Evolutionary conservation across 108 stramenopile genomes (phyloP), one percentile per base, ranked within the genome.

Genomic region (Nitzschia sp.): DNA sequence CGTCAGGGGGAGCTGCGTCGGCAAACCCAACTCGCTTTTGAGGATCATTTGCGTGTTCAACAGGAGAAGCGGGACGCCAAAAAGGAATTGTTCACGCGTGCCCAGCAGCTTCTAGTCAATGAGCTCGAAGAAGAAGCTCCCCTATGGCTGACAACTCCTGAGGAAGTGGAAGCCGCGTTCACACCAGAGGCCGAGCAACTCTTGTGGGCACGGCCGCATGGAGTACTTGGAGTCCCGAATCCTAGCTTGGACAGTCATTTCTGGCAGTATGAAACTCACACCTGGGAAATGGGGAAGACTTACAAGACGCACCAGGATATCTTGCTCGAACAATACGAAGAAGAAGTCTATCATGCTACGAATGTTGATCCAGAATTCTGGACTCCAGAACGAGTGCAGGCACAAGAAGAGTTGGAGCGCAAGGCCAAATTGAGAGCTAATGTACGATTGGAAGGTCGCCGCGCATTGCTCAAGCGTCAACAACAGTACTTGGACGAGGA

Each of bases 131-230:
- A 73, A 13, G 93, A 89, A 73, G 80, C 85, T 45, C 81, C 54
- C 23, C 53, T 86, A 38, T 94, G 93, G 93, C 46, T 94, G 53
- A 89, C 93, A 5, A 88, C 80, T 22, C 57, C 74, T 2, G 90
- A 90, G 58, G 93, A 94, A 80, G 90, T 94, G 0, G 90, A 94
- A 56, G 83, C 80, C 46, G 86, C 86, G 9, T 80, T 94, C 65
- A 76, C 81, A 31, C 74, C 74, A 17, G 74, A 78, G 21, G 85
- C 84, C 38, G 67, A 78, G 30, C 93, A 94, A 58, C 41, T 74
- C 41, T 72, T 94, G 41, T 94, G 93, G 93, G 58, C 79, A 2
- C 50, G 81, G 15, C 86, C 88, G 0, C 78, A 80, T 46, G 80
- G 86, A 2, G 74, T 86, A 36, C 67, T 94, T 33, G 90, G 90